phyloP scores from a whole-genome alignment of 2,329 filamentous ascomycete genomes.

The Aspergillus costaricaensis region DNA sequence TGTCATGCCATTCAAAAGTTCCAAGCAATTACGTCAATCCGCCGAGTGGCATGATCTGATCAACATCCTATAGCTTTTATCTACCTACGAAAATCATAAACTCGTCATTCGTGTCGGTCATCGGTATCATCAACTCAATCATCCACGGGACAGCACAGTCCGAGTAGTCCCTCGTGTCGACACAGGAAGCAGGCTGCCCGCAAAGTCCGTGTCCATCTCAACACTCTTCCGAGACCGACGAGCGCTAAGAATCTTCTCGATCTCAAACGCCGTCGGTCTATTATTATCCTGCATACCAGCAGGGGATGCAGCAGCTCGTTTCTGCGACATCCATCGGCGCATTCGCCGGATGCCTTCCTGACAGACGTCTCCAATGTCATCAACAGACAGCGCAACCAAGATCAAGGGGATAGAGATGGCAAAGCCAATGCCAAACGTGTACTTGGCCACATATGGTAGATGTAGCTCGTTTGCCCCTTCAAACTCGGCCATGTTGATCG shows the following conservation, averaged over 20 bases:
- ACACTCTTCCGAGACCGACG: constrained; percentile 26
- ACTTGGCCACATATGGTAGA: constrained; percentile 56
- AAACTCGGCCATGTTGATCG: constrained; percentile 56
- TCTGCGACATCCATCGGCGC: constrained; percentile 27
- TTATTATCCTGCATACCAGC: neutral
- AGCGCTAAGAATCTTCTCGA: constrained; percentile 31
- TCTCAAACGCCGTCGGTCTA: constrained; percentile 23
- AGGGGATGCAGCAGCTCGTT: neutral
- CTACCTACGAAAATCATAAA: neutral
- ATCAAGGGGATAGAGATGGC: constrained; percentile 56
- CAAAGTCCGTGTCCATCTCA: constrained; percentile 30
- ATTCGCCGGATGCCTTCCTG: constrained; percentile 26
- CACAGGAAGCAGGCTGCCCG: constrained; percentile 28
- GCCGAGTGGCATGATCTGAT: neutral
- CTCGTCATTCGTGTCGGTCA: neutral
- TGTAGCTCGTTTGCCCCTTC: constrained; percentile 36
- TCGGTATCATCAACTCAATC: neutral
- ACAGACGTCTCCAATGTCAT: constrained; percentile 42
- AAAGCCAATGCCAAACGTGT: constrained; percentile 58
- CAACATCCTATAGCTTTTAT: neutral
- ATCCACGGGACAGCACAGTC: constrained; percentile 1
- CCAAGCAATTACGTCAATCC: neutral
- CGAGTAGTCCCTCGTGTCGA: constrained; percentile 27
- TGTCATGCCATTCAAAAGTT: neutral
- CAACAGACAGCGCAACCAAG: constrained; percentile 48